Evolutionary conservation across 2,329 filamentous ascomycete species (phyloP).

Genomic region (Penicillium griseofulvum): DNA sequence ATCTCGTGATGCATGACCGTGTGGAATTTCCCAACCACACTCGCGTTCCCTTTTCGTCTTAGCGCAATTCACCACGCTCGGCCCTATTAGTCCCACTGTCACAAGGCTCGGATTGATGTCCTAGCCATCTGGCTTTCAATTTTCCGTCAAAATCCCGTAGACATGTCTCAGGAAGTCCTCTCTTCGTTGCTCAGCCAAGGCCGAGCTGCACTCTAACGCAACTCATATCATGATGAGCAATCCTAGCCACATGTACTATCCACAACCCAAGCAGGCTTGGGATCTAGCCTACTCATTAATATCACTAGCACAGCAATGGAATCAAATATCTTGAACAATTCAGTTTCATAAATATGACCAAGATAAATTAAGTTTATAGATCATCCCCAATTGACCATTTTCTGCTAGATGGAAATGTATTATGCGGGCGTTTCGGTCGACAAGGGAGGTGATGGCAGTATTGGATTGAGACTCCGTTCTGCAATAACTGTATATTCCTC

Average conservation of each 20-base stretch:
- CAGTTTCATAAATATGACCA: background rate
- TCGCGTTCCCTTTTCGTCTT: too few relatives aligned
- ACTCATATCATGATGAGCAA: background rate
- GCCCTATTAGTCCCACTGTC: too few relatives aligned
- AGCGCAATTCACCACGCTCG: background rate
- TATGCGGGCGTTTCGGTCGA: background rate
- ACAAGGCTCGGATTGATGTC: background rate
- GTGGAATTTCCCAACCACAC: background rate
- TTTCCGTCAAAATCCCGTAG: too few relatives aligned
- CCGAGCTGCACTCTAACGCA: background rate
- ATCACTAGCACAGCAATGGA: conserved; percentile 4
- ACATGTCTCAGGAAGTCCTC: background rate
- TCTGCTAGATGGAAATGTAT: too few relatives aligned
- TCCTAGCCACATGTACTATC: background rate
- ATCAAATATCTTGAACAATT: background rate
- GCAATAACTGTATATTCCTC: conserved; percentile 55
- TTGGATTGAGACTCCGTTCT: conserved; percentile 30
- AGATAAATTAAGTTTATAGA: background rate
- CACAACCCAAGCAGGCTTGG: conserved; percentile 25
- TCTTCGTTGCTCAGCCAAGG: background rate
- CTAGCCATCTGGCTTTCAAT: background rate
- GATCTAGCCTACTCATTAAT: conserved; percentile 7
- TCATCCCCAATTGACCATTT: background rate
- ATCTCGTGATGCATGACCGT: conserved; percentile 2
- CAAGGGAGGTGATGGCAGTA: background rate